Evolutionary conservation across 2,329 filamentous ascomycete species (phyloP).

Genomic region (Fusarium sp.): DNA sequence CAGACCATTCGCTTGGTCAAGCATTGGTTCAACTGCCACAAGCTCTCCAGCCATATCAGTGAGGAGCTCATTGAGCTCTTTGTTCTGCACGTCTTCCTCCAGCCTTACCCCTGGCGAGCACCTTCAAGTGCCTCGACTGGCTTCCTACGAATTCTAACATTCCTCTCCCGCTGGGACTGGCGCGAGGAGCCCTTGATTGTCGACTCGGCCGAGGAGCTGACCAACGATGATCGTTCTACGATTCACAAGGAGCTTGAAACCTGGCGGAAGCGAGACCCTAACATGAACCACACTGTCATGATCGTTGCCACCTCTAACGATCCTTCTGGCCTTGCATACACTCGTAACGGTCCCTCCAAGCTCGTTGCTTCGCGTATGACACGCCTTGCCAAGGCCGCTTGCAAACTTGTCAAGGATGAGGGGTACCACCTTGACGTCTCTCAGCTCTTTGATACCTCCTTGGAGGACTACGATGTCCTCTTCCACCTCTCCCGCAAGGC

Average conservation of each 20-base stretch:
- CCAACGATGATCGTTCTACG: slow-evolving; percentile 64
- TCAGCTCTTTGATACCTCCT: slow-evolving; percentile 73
- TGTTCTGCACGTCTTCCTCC: slow-evolving; percentile 77
- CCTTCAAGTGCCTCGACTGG: slow-evolving; percentile 81
- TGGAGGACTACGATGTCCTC: slow-evolving; percentile 85
- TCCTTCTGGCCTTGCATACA: slow-evolving; percentile 80
- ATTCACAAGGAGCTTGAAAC: slow-evolving; percentile 78
- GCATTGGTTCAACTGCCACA: slow-evolving; percentile 86
- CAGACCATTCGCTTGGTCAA: slow-evolving; percentile 85
- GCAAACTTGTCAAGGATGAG: slow-evolving; percentile 64
- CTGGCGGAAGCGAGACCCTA: slow-evolving; percentile 87
- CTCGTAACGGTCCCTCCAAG: slow-evolving; percentile 72
- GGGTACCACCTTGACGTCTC: slow-evolving; percentile 59
- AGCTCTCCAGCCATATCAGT: slow-evolving; percentile 76
- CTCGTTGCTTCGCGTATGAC: slow-evolving; percentile 87
- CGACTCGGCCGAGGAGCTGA: slow-evolving; percentile 71
- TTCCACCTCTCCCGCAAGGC: slow-evolving; percentile 70
- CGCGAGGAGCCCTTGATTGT: slow-evolving; percentile 80
- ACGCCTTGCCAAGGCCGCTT: slow-evolving; percentile 78
- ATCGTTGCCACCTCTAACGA: slow-evolving; percentile 85
- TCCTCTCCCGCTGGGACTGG: slow-evolving; percentile 93
- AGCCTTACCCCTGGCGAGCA: slow-evolving; percentile 78
- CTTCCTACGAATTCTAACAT: slow-evolving; percentile 79
- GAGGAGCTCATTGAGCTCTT: slow-evolving; percentile 87
- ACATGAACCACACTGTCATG: slow-evolving; percentile 81